Conservation (phyloP, 2,329 filamentous ascomycete species). For the Xylariaceae sp. region DNA sequence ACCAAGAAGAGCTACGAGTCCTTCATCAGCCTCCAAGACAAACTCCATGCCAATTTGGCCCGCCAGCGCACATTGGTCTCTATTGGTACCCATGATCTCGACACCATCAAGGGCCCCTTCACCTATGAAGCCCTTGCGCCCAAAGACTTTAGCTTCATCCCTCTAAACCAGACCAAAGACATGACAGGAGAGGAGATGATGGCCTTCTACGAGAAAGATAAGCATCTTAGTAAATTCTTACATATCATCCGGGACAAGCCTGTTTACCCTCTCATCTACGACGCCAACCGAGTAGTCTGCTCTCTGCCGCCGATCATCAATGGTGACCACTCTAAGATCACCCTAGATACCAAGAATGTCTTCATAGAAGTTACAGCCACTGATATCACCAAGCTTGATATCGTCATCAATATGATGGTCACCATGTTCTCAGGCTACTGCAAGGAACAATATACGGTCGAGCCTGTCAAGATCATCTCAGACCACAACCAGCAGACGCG, state of each 20-base stretch:
- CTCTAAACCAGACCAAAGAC: constrained; percentile 85
- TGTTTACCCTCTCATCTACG: constrained; percentile 93
- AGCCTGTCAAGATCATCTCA: constrained; percentile 88
- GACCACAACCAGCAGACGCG: constrained; percentile 84
- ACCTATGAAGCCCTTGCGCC: constrained; percentile 90
- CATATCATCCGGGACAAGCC: constrained; percentile 93
- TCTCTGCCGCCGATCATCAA: constrained; percentile 98
- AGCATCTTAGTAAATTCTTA: constrained; percentile 82
- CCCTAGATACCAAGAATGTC: constrained; percentile 82
- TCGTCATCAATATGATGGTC: constrained; percentile 92
- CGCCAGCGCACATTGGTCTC: constrained; percentile 91
- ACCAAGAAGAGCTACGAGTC: constrained; percentile 88
- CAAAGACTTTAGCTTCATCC: constrained; percentile 86
- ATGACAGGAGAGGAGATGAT: constrained; percentile 89
- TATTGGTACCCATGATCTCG: constrained; percentile 94
- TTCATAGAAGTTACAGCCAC: constrained; percentile 97
- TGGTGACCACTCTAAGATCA: constrained; percentile 94
- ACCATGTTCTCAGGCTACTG: constrained; percentile 97
- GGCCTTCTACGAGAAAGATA: constrained; percentile 92
- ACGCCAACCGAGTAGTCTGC: constrained; percentile 80
- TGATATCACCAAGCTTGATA: constrained; percentile 92
- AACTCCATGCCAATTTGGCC: constrained; percentile 93
- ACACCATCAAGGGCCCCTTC: constrained; percentile 91
- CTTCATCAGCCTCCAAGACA: constrained; percentile 97
- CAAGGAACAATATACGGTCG: constrained; percentile 82